Conservation (phyloP, 2,329 filamentous ascomycete genomes). For the Scytalidium sp. region DNA sequence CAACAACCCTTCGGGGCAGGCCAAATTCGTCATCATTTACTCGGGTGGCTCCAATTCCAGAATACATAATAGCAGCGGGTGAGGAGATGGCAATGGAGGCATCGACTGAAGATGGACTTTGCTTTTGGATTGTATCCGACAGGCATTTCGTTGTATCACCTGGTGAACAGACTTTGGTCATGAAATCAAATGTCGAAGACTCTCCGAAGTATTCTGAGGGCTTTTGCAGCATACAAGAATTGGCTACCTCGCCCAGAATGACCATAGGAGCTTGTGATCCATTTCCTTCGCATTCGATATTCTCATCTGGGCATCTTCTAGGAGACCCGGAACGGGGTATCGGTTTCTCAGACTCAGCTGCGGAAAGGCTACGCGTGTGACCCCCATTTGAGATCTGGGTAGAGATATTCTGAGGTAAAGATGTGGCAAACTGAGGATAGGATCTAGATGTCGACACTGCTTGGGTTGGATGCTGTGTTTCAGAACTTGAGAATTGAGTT, state of each 20-base stretch:
- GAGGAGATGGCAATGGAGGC: not conserved
- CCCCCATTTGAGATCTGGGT: not conserved
- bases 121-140: not conserved
- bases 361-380: not conserved
- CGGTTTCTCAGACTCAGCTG: not conserved
- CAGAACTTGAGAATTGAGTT: not conserved
- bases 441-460: not conserved
- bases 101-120: not conserved
- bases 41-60: not conserved
- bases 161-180: not conserved
- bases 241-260: not conserved
- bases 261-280: not conserved
- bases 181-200: not conserved
- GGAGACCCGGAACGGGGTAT: not conserved
- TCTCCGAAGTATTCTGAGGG: not conserved
- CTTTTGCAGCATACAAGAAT: not conserved
- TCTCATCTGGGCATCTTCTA: not conserved
- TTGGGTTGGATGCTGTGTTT: not conserved
- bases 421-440: not conserved
- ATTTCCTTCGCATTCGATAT: not conserved
- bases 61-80: not conserved
- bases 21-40: not conserved
- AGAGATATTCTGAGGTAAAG: not conserved
- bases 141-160: not conserved
- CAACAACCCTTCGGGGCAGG: not conserved